A percentile compares a stretch with the other conserved stretches of the same genome.
Evolutionary conservation across 768 basidiomycete genomes (phyloP).

Genomic region (Xerocomellus intermedius): DNA sequence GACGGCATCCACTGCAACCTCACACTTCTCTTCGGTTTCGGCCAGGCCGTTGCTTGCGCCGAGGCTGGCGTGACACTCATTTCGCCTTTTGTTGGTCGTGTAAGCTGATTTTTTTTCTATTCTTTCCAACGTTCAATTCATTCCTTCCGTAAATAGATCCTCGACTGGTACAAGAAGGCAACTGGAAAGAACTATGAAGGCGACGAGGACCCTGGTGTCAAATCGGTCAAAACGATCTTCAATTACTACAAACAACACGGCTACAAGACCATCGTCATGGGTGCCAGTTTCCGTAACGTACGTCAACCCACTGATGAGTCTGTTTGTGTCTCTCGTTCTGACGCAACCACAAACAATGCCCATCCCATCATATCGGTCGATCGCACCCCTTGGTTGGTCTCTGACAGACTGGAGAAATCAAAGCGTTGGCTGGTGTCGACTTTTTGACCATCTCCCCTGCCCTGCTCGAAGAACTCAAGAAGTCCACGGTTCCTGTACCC

Average conservation of each 20-base stretch:
- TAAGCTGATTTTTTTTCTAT: constrained; percentile 40
- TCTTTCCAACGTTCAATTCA: constrained; percentile 10
- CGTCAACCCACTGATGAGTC: constrained; percentile 26
- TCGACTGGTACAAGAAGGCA: constrained; percentile 98
- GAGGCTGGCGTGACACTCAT: constrained; percentile 98
- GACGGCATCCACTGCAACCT: constrained; percentile 98
- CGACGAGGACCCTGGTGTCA: constrained; percentile 92
- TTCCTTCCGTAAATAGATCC: constrained; percentile 56
- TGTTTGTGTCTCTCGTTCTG: constrained; percentile 1
- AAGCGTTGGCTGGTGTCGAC: constrained; percentile 92
- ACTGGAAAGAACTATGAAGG: constrained; percentile 87
- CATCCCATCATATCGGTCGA: constrained; percentile 1
- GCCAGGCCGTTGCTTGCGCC: constrained; percentile 97
- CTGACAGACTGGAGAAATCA: constrained; percentile 82
- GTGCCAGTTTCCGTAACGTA: constrained; percentile 98
- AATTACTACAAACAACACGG: constrained; percentile 99
- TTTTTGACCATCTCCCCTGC: constrained; percentile 93
- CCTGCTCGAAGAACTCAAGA: constrained; percentile 91
- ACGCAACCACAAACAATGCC: not conserved
- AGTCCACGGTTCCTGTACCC: constrained; percentile 71
- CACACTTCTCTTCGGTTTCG: constrained; percentile 98
- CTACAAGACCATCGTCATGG: constrained; percentile 99
- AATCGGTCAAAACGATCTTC: constrained; percentile 95
- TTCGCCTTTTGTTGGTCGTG: constrained; percentile 98
- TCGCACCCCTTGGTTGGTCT: constrained; percentile 3